These are phyloP conservation scores for Boletus subparvulus DNA, from an alignment of 768 basidiomycete species.

Conservation along the genomic window DNA sequence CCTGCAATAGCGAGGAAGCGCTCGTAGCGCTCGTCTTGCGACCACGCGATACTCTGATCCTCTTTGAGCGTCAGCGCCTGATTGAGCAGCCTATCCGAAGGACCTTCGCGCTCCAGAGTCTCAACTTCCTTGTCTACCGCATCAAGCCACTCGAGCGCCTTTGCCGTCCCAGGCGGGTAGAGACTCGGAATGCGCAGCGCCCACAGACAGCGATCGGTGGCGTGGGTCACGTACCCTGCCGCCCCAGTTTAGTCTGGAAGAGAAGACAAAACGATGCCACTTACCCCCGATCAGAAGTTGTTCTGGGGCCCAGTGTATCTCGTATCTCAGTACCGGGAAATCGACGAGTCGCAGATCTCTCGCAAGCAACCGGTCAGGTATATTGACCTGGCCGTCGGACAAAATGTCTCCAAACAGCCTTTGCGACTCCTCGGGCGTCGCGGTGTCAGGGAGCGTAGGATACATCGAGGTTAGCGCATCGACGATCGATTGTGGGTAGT, in stretches of 20 bases:
- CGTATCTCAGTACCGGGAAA: slow-evolving; percentile 67
- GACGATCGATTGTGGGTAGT: slow-evolving; percentile 54
- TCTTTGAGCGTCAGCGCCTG: slow-evolving; percentile 49
- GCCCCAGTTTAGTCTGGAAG: neutral
- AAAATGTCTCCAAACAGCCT: slow-evolving; percentile 59
- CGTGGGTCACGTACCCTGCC: slow-evolving; percentile 70
- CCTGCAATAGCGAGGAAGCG: slow-evolving; percentile 35
- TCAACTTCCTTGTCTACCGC: slow-evolving; percentile 46
- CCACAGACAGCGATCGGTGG: slow-evolving; percentile 64
- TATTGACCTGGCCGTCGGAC: slow-evolving; percentile 62
- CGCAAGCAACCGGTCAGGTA: slow-evolving; percentile 64
- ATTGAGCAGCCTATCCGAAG: slow-evolving; percentile 30
- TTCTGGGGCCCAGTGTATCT: slow-evolving; percentile 67
- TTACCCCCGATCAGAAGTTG: slow-evolving; percentile 53
- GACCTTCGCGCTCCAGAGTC: slow-evolving; percentile 36
- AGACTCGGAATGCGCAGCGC: slow-evolving; percentile 53
- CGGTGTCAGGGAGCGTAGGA: slow-evolving; percentile 39
- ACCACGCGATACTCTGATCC: slow-evolving; percentile 55
- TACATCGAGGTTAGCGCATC: slow-evolving; percentile 46
- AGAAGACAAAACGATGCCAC: slow-evolving; percentile 4
- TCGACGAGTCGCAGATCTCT: slow-evolving; percentile 52
- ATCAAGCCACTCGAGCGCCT: slow-evolving; percentile 59
- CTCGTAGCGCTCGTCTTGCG: slow-evolving; percentile 53
- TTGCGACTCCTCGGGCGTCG: slow-evolving; percentile 43
- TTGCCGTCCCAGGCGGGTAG: slow-evolving; percentile 40